Conservation (phyloP, 352 stramenopile species). For the Peronospora farinosa region DNA sequence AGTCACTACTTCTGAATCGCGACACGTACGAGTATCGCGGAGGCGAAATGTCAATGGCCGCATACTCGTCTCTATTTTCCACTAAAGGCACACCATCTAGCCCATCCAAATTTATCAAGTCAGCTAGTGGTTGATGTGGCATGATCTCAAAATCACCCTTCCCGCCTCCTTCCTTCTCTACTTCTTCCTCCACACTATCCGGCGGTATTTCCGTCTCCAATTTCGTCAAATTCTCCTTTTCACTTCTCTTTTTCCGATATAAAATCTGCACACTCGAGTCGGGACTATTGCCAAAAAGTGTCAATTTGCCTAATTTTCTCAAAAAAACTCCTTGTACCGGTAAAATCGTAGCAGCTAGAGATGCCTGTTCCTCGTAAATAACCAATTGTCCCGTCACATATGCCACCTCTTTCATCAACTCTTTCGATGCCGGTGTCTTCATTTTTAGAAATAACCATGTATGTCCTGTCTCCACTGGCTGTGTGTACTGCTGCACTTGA, state of each 20-base stretch:
- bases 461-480: slow-evolving; percentile 61
- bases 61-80: slow-evolving; percentile 60
- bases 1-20: slow-evolving; percentile 73
- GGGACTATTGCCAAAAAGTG: slow-evolving; percentile 77
- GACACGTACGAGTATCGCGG: slow-evolving; percentile 72
- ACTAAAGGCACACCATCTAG: slow-evolving; percentile 58
- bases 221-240: slow-evolving; percentile 15
- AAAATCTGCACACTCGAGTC: slow-evolving; percentile 74
- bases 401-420: slow-evolving; percentile 57
- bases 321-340: slow-evolving; percentile 82
- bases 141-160: slow-evolving; percentile 21
- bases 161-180: slow-evolving; percentile 27
- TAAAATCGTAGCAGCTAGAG: slow-evolving; percentile 69
- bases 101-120: slow-evolving; percentile 55
- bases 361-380: slow-evolving; percentile 78
- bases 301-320: slow-evolving; percentile 59
- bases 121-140: slow-evolving; percentile 36
- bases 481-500: slow-evolving; percentile 69
- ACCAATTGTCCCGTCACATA: slow-evolving; percentile 79
- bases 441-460: slow-evolving; percentile 81
- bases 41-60: slow-evolving; percentile 69
- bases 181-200: neutral
- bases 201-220: slow-evolving; percentile 7
- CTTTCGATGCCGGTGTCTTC: slow-evolving; percentile 62
- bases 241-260: slow-evolving; percentile 43